Percentiles rank a stretch among this genome's conserved stretches.
phyloP scores from a whole-genome alignment of 129 eudicot genomes.

The Helichrysum umbraculigerum region DNA sequence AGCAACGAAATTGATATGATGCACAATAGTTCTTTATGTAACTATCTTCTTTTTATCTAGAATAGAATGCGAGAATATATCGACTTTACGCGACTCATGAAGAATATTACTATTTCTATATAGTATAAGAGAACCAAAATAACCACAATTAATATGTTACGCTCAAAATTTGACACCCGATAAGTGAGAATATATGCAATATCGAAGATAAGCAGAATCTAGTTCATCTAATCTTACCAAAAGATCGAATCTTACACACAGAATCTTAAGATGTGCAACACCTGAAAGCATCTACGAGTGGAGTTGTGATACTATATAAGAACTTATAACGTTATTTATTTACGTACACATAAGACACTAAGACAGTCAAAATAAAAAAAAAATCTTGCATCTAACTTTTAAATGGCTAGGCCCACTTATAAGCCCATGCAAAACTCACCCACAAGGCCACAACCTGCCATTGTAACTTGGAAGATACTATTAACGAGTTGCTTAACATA shows the following conservation, averaged over 20 bases:
- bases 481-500: not conserved
- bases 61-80: not conserved
- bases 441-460: not conserved
- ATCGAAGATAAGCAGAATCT: not conserved
- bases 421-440: not conserved
- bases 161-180: not conserved
- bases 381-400: not conserved
- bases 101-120: no score
- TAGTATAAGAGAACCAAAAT: no score
- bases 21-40: not conserved
- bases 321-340: not conserved
- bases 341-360: not conserved
- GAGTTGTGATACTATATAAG: not conserved
- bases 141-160: not conserved
- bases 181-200: not conserved
- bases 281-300: constrained; percentile 19
- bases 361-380: not conserved
- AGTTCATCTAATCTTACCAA: not conserved
- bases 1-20: not conserved
- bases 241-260: not conserved
- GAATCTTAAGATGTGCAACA: not conserved
- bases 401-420: constrained; percentile 10
- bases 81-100: not conserved
- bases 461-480: constrained; percentile 9
- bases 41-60: constrained; percentile 9